Conservation (phyloP, 169 alveolate species). For the Plasmodium falciparum region DNA sequence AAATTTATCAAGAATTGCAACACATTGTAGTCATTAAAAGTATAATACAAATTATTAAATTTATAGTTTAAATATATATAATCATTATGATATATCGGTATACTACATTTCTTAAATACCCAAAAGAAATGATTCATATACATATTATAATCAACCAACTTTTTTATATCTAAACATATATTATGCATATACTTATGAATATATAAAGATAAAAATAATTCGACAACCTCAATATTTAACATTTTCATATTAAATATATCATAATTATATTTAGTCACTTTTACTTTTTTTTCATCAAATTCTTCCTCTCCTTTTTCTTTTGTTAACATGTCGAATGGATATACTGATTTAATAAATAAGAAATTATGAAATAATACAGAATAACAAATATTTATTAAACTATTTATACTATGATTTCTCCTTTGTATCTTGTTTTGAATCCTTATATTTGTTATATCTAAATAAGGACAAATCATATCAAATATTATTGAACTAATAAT, state of each 20-base stretch:
- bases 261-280: constrained; percentile 29
- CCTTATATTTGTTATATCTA: constrained; percentile 39
- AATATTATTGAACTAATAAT: constrained; percentile 14
- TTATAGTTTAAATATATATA: constrained; percentile 47
- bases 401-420: constrained; percentile 35
- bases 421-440: constrained; percentile 36
- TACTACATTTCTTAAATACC: constrained; percentile 13
- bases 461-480: constrained; percentile 56
- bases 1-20: constrained; percentile 63
- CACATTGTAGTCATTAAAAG: constrained; percentile 55
- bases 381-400: constrained; percentile 68
- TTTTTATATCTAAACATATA: constrained; percentile 45
- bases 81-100: constrained; percentile 8
- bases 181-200: constrained; percentile 71
- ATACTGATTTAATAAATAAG: constrained; percentile 48
- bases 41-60: constrained; percentile 39
- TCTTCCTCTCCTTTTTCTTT: constrained; percentile 61
- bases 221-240: constrained; percentile 36
- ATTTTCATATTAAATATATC: constrained; percentile 68
- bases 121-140: constrained; percentile 67
- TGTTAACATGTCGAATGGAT: constrained; percentile 61
- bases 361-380: constrained; percentile 61
- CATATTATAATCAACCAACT: constrained; percentile 57
- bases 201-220: constrained; percentile 63
- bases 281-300: constrained; percentile 9